phyloP scores from a whole-genome alignment of 1,284 basidiomycete genomes.

The Trametes pubescens region DNA sequence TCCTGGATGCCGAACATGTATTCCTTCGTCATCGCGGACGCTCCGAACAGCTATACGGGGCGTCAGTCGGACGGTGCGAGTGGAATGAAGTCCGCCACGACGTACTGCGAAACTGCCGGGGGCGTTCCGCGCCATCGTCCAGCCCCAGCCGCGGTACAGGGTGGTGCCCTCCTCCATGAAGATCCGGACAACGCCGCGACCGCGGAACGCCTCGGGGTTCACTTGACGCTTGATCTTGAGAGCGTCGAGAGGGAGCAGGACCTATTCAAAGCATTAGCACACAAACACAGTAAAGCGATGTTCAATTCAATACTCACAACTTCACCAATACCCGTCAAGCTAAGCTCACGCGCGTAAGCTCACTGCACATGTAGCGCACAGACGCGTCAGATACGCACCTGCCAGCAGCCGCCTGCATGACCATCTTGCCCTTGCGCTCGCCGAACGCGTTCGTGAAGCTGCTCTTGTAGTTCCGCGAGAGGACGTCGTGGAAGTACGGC shows the following conservation, averaged over 20 bases:
- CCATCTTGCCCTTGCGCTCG: slow-evolving; percentile 95
- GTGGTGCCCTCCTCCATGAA: slow-evolving; percentile 92
- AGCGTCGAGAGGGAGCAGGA: slow-evolving; percentile 93
- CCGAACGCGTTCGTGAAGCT: slow-evolving; percentile 88
- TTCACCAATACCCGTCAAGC: slow-evolving; percentile 96
- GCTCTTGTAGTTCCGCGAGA: slow-evolving; percentile 80
- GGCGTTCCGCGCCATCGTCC: slow-evolving; percentile 98
- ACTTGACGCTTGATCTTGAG: slow-evolving; percentile 99
- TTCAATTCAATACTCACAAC: slow-evolving; percentile 66
- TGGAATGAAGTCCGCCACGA: slow-evolving; percentile 25
- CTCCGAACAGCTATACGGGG: slow-evolving; percentile 87
- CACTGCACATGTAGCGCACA: not conserved
- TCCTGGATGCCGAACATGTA: slow-evolving; percentile 90
- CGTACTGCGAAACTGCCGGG: slow-evolving; percentile 94
- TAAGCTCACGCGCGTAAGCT: slow-evolving; percentile 42
- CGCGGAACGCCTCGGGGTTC: slow-evolving; percentile 95
- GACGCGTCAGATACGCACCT: slow-evolving; percentile 59
- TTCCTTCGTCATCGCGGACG: slow-evolving; percentile 94
- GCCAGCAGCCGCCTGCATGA: slow-evolving; percentile 96
- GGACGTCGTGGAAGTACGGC: slow-evolving; percentile 96
- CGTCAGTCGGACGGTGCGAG: not conserved
- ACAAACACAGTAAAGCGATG: not conserved
- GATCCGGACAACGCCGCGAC: slow-evolving; percentile 90
- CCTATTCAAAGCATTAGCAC: no score
- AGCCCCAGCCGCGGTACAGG: slow-evolving; percentile 97